These are phyloP conservation scores for Smallanthus sonchifolius DNA, from an alignment of 129 eudicot genomes.

Conservation along the genomic window DNA sequence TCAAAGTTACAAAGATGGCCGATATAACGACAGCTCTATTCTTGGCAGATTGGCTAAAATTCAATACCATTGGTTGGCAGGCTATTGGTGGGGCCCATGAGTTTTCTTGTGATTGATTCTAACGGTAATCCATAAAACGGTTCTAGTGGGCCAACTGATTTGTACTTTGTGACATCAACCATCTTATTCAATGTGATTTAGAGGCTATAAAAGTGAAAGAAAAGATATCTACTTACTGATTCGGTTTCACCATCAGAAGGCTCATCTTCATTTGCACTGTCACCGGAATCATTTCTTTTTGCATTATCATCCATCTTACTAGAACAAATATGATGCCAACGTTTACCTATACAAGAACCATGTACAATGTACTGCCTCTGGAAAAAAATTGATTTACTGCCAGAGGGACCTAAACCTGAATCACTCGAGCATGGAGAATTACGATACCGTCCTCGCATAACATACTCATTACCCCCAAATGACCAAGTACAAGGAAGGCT, in stretches of 20 bases:
- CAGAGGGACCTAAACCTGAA: conserved; percentile 39
- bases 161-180: background rate
- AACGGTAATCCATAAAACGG: background rate
- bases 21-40: background rate
- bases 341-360: conserved; percentile 31
- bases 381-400: conserved; percentile 30
- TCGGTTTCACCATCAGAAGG: conserved; percentile 37
- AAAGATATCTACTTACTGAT: conserved; percentile 44
- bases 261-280: conserved; percentile 32
- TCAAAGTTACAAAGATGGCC: background rate
- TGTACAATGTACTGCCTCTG: conserved; percentile 31
- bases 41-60: background rate
- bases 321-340: conserved; percentile 40
- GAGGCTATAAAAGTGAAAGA: background rate
- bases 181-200: conserved; percentile 5
- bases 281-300: conserved; percentile 48
- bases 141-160: background rate
- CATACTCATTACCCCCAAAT: conserved; percentile 39
- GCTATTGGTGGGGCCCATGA: background rate
- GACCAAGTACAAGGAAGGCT: conserved; percentile 57
- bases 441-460: conserved; percentile 29
- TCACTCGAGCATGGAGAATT: conserved; percentile 35
- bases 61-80: background rate
- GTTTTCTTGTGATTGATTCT: background rate
- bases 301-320: conserved; percentile 50